A percentile compares a stretch with the other conserved stretches of the same genome.
Evolutionary conservation across 306 rosid species (phyloP).

Genomic region (Malus orientalis): DNA sequence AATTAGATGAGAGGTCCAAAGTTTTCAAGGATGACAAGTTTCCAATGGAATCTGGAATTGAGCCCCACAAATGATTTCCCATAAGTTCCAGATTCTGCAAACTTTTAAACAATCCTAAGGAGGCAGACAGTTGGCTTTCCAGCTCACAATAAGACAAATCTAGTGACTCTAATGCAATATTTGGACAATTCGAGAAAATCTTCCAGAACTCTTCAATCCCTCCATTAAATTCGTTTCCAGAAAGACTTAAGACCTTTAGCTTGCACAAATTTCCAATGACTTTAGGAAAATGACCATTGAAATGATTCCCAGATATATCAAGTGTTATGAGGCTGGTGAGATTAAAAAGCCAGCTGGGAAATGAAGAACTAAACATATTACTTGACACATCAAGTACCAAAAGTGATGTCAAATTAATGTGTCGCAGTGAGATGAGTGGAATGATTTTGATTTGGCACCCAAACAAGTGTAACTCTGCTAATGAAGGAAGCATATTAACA

Average conservation of each 20-base stretch:
- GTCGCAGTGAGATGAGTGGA: too few relatives aligned
- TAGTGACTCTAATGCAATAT: background rate
- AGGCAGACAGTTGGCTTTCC: background rate
- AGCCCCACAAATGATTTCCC: background rate
- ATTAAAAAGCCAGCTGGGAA: too few relatives aligned
- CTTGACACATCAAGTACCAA: too few relatives aligned
- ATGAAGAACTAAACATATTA: too few relatives aligned
- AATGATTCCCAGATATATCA: too few relatives aligned
- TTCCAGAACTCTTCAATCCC: background rate
- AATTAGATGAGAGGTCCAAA: too few relatives aligned
- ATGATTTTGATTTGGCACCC: too few relatives aligned
- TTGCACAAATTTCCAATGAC: background rate
- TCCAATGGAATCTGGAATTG: conserved; percentile 18
- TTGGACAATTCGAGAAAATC: conserved; percentile 1
- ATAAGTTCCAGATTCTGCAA: background rate
- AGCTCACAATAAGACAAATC: background rate
- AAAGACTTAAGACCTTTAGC: background rate
- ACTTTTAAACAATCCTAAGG: background rate
- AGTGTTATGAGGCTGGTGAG: too few relatives aligned
- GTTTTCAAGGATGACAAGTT: conserved; percentile 16
- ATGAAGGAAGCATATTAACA: too few relatives aligned
- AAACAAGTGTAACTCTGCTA: too few relatives aligned
- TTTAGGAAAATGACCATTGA: too few relatives aligned
- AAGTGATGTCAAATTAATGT: too few relatives aligned
- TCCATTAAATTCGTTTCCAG: background rate